Evolutionary conservation across 306 rosid genomes (phyloP), one percentile per base, ranked within the genome.

Genomic region (Rubus parviflorus): DNA sequence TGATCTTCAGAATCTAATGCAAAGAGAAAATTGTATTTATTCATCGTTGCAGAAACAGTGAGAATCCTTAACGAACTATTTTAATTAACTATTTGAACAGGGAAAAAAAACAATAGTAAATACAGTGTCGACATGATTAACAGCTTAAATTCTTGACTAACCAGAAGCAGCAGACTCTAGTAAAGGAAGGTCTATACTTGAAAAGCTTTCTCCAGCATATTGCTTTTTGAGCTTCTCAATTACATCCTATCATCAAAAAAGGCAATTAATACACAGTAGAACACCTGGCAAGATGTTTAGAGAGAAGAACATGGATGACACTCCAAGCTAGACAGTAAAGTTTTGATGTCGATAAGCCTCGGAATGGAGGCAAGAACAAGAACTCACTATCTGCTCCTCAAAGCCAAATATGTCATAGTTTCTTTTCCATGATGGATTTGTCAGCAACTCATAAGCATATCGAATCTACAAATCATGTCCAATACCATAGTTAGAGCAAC

Each of bases 401-500:
- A 95, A 79, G 70, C 91, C 96, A 79, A 88, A 95, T 57, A 87
- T 43, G 77, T 95, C 97, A 30, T 95, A 92, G 87, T 90, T 89
- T 70, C 87, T 91, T 86, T 95, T 95, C 97, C 97, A 88, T 7
- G 79, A 38, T 6, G 92, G 89, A 77, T 95, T 92, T 41, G 76
- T 87, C 83, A 95, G 89, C 91, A 95, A 81, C 84, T 95, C 99
- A 41, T 90, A 92, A 66, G 98, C 98, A 90, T 92, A 92, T 77
- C 75, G 93, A 83, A 95, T 77, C 96, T 92, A 93, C 76, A 84
- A 82, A 75, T 23, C 2, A 75, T 54, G 25, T 41, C 20, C 6
- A 11, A 42, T 0, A 22, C 22, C 84, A 56, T 46, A 43, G 22
- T 75, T 43, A 62, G 65, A 52, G 0, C 54, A 78, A 25, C 65